Base-by-base conservation (phyloP, 1,284 basidiomycete species). In the Farysia itapuensis region DNA sequence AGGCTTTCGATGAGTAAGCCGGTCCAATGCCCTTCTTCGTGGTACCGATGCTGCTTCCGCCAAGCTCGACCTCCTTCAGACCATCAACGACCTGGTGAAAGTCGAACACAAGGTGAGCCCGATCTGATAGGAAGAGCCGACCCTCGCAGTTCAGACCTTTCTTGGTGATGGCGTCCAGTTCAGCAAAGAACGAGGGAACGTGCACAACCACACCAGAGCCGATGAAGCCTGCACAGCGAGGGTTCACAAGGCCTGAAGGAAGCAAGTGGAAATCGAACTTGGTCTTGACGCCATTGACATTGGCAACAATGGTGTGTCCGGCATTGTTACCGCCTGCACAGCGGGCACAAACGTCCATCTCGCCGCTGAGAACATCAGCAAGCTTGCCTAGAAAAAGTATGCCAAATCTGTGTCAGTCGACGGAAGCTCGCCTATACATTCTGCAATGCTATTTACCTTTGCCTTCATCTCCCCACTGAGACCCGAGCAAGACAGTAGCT, bases 1-100 rank as follows among this genome's bases (percentile, higher is more conserved):
- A 95, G 11, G 95, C 92, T 80, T 98, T 98, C 56, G 88, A 89
- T 42, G 92, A 95, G 81, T 98, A 98, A 11, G 94, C 89, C 79
- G 94, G 94, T 78, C 95, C 94, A 74, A 98, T 97, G 43, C 94
- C 94, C 79, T 88, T 93, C 84, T 89, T 92, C 44, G 94, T 98
- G 32, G 94, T 98, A 35, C 94, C 94, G 77, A 98, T 97, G 78
- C 88, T 80, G 47, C 70, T 86, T 15, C 90, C 90, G 25, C 95
- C 95, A 13, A 97, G 84, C 79, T 98, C 94, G 35, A 93, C 89
- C 79, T 98, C 94, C 79, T 98, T 98, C 71, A 98, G 80, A 14
- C 95, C 95, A 74, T 98, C 95, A 30, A 98, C 95, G 71, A 97
- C 95, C 80, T 98, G 94, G 79, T 98, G 94, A 79, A 98, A 98